Evolutionary conservation across 805 yeast species (phyloP).

Genomic region (Pichia phayaonensis): DNA sequence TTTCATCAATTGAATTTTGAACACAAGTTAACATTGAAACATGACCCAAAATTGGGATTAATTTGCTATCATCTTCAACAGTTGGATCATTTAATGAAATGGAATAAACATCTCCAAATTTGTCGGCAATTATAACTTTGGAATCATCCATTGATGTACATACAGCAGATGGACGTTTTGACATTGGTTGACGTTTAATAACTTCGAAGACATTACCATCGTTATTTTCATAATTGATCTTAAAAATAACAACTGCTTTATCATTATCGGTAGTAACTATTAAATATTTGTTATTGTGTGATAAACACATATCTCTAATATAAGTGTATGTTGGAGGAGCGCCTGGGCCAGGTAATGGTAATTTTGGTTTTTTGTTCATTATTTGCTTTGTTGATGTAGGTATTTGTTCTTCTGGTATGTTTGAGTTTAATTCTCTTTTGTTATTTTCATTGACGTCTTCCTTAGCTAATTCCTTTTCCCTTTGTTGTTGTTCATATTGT

Average conservation of each 20-base stretch:
- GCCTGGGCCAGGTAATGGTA: constrained; percentile 59
- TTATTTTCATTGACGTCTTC: constrained; percentile 16
- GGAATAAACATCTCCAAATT: constrained; percentile 89
- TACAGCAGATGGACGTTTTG: constrained; percentile 89
- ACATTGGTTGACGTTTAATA: constrained; percentile 66
- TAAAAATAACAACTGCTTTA: constrained; percentile 67
- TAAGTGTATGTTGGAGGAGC: constrained; percentile 62
- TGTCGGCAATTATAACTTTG: constrained; percentile 71
- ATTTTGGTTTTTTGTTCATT: constrained; percentile 36
- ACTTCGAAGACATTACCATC: constrained; percentile 39
- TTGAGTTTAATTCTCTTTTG: constrained; percentile 4
- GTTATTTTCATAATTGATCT: constrained; percentile 24
- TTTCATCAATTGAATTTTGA: constrained; percentile 32
- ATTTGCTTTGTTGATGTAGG: constrained; percentile 24
- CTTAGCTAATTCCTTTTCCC: constrained; percentile 23
- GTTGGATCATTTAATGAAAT: constrained; percentile 36
- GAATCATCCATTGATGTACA: constrained; percentile 45
- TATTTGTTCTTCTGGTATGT: constrained; percentile 12
- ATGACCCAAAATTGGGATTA: constrained; percentile 82
- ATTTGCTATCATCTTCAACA: constrained; percentile 32
- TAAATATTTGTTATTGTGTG: constrained; percentile 45
- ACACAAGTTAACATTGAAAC: constrained; percentile 93
- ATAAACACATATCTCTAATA: constrained; percentile 53
- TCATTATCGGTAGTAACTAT: constrained; percentile 75
- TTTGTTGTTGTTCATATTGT: constrained; percentile 20